These are phyloP conservation scores for Passiflora organensis DNA, from an alignment of 345 rosid species.

Conservation along the genomic window DNA sequence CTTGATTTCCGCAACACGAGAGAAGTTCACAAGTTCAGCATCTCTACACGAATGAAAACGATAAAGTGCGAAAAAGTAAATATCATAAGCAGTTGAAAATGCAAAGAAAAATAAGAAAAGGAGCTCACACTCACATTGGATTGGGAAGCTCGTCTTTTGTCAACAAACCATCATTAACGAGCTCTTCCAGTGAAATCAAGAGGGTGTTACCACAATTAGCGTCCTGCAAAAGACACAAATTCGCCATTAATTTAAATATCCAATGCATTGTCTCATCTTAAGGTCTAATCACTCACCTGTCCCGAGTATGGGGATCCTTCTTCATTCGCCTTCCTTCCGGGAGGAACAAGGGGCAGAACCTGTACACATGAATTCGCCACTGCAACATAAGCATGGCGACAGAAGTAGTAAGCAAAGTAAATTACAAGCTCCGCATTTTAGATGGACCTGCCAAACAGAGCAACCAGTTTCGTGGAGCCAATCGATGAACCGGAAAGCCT, in stretches of 20 bases:
- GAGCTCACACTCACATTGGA: slow-evolving; percentile 45
- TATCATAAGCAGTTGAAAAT: neutral
- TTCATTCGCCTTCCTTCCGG: slow-evolving; percentile 51
- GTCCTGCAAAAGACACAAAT: slow-evolving; percentile 44
- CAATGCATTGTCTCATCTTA: neutral
- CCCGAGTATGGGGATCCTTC: slow-evolving; percentile 92
- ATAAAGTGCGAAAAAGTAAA: neutral
- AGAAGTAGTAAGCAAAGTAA: too few relatives aligned
- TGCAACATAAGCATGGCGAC: too few relatives aligned
- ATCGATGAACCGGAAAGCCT: slow-evolving; percentile 70
- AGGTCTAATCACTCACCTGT: slow-evolving; percentile 38
- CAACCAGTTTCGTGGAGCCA: slow-evolving; percentile 85
- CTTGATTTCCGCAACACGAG: slow-evolving; percentile 52
- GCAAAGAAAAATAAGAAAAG: neutral
- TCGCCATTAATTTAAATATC: neutral
- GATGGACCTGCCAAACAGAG: slow-evolving; percentile 82
- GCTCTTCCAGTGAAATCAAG: slow-evolving; percentile 91
- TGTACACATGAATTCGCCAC: too few relatives aligned
- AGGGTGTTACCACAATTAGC: slow-evolving; percentile 92
- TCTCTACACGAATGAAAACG: slow-evolving; percentile 36
- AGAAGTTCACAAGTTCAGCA: slow-evolving; percentile 53
- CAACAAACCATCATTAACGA: slow-evolving; percentile 74
- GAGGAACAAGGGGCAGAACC: slow-evolving; percentile 98
- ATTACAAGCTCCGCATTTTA: too few relatives aligned
- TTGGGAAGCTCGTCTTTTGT: slow-evolving; percentile 62